A percentile compares a stretch with the other conserved stretches of the same genome.
phyloP scores from a whole-genome alignment of 2,329 filamentous ascomycete species.

The Alternaria triticina region DNA sequence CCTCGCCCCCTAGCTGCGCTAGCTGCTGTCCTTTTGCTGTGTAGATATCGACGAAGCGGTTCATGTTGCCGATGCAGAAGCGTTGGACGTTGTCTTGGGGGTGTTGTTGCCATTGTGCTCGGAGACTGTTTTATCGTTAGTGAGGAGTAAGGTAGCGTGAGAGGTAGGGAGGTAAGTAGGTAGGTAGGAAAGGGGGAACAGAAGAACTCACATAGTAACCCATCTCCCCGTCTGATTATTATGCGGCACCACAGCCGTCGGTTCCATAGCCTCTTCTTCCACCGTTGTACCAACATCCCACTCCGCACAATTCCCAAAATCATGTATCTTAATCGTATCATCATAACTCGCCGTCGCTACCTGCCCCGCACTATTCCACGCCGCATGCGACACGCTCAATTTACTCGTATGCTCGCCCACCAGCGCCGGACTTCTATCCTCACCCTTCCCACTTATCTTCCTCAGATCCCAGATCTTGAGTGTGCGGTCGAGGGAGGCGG shows the following conservation, averaged over 20 bases:
- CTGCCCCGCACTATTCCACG: conserved; percentile 84
- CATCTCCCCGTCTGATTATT: conserved; percentile 97
- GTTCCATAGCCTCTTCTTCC: conserved; percentile 68
- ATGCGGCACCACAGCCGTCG: conserved; percentile 73
- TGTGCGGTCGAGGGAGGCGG: conserved; percentile 86
- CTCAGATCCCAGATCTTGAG: conserved; percentile 93
- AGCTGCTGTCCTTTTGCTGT: conserved; percentile 82
- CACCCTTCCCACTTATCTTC: conserved; percentile 71
- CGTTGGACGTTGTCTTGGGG: conserved; percentile 82
- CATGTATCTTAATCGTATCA: conserved; percentile 91
- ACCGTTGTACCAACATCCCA: conserved; percentile 66
- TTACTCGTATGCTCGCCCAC: conserved; percentile 83
- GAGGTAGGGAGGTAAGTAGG: too few relatives aligned
- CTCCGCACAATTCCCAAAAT: conserved; percentile 62
- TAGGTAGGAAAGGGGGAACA: not conserved
- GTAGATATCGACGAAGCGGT: conserved; percentile 92
- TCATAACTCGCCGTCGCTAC: conserved; percentile 94
- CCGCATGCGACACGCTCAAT: conserved; percentile 88
- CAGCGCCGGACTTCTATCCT: conserved; percentile 67
- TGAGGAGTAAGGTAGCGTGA: not conserved
- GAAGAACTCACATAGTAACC: conserved; percentile 73
- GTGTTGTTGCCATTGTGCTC: conserved; percentile 88
- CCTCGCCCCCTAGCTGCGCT: conserved; percentile 84
- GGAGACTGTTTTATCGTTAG: conserved; percentile 55
- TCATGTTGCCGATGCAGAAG: conserved; percentile 96